Evolutionary conservation across 2,329 filamentous ascomycete genomes (phyloP), one percentile per base, ranked within the genome.

Genomic region (Colletotrichum abscissum): DNA sequence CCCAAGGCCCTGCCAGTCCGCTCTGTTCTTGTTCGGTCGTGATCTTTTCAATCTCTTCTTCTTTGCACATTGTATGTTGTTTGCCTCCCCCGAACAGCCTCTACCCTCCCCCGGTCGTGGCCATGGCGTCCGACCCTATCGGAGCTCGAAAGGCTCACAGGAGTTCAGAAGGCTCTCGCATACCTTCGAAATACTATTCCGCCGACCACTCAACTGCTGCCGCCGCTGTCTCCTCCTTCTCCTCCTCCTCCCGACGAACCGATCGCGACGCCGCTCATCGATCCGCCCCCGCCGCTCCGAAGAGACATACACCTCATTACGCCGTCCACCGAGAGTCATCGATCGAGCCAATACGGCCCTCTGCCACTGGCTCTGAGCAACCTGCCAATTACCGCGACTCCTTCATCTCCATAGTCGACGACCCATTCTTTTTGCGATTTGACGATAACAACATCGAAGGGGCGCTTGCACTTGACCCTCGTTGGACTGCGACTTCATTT

Each of bases 361-460:
- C 42, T n/a, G 42, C 42, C 42, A n/a, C 19, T 9, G 42, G 16
- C 42, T 77, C 79, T 75, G 79, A 80, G 55, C 74, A 76, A 9
- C 69, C 74, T 35, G 69, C 76, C 69, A 77, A 76, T 64, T 80
- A 81, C 76, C 84, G 87, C 73, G 86, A 87, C 76, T 90, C 88
- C 22, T 81, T 89, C 75, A 80, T 84, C 63, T 89, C 87, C 72
- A 87, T 90, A 74, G 81, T 88, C 78, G 86, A 90, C 84, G 88
- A 89, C 75, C 87, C 87, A 35, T 89, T 89, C 79, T 88, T 88
- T 81, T 84, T 85, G 76, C 84, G 83, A 75, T 86, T 86, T 75
- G 81, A 86, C 78, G 78, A 80, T 49, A 79, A 81, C 71, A 77
- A 81, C 56, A 76, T 78, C 46, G 78, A 79, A 66, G 78, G 81